Evolutionary conservation across 805 yeast genomes (phyloP).

Genomic region (Lipomyces japonicus): DNA sequence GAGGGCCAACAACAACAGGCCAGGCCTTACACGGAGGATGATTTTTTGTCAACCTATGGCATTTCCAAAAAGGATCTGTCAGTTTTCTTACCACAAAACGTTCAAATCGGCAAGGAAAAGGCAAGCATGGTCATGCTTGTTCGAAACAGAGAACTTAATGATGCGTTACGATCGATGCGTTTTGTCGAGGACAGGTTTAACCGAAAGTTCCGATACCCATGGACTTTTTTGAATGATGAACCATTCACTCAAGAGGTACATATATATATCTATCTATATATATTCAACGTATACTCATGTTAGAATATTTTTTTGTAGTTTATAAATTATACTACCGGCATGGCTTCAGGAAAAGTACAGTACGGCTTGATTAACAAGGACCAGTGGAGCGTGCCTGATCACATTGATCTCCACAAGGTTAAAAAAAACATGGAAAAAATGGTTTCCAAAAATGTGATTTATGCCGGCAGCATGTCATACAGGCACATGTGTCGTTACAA

Average conservation of each 20-base stretch:
- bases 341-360: constrained; percentile 63
- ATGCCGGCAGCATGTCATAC: constrained; percentile 64
- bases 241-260: constrained; percentile 57
- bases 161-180: constrained; percentile 57
- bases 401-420: constrained; percentile 59
- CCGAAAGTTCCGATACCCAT: constrained; percentile 69
- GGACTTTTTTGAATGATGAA: constrained; percentile 87
- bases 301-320: constrained; percentile 41
- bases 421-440: constrained; percentile 46
- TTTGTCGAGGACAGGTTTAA: constrained; percentile 79
- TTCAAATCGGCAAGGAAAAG: constrained; percentile 54
- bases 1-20: neutral
- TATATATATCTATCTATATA: neutral
- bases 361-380: constrained; percentile 70
- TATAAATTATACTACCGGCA: constrained; percentile 48
- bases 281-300: neutral
- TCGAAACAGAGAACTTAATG: constrained; percentile 61
- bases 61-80: constrained; percentile 14
- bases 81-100: constrained; percentile 9
- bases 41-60: constrained; percentile 8
- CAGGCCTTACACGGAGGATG: constrained; percentile 14
- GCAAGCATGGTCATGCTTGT: constrained; percentile 88
- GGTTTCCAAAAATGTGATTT: constrained; percentile 49
- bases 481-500: constrained; percentile 96
- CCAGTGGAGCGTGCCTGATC: constrained; percentile 77